A percentile compares a stretch with the other conserved stretches of the same genome.
phyloP scores from a whole-genome alignment of 2,329 filamentous ascomycete genomes.

The Fusarium sarcochroum region DNA sequence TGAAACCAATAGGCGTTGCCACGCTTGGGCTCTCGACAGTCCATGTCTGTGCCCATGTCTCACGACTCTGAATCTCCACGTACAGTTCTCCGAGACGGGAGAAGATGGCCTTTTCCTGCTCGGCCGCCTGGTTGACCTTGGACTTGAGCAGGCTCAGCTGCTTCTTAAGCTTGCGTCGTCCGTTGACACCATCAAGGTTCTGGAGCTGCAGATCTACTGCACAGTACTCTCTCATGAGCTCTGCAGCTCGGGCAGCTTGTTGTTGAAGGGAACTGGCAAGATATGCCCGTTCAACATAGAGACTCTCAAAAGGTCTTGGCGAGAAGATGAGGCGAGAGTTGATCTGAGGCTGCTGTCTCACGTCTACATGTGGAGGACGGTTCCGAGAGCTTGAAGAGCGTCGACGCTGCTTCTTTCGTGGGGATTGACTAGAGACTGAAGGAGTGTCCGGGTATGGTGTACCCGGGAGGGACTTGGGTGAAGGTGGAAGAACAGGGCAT shows the following conservation, averaged over 20 bases:
- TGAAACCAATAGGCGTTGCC: conserved; percentile 29
- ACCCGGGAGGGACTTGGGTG: conserved; percentile 19
- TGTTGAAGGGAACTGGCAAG: conserved; percentile 59
- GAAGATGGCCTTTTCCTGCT: conserved; percentile 63
- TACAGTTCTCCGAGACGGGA: conserved; percentile 64
- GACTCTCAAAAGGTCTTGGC: conserved; percentile 58
- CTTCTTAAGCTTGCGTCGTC: conserved; percentile 56
- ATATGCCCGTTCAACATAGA: conserved; percentile 63
- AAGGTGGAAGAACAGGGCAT: conserved; percentile 23
- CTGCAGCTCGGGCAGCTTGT: conserved; percentile 55
- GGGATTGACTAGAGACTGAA: background rate
- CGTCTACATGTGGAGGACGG: conserved; percentile 7
- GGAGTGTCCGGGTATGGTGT: conserved; percentile 14
- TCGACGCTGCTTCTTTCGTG: conserved; percentile 24
- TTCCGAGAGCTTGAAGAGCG: conserved; percentile 25
- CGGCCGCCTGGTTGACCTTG: conserved; percentile 60
- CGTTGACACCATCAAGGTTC: conserved; percentile 41
- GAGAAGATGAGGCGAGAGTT: conserved; percentile 49
- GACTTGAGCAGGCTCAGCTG: conserved; percentile 58
- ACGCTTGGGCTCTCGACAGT: conserved; percentile 26
- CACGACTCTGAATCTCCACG: conserved; percentile 63
- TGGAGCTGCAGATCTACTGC: conserved; percentile 54
- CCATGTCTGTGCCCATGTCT: conserved; percentile 53
- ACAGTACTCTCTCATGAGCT: conserved; percentile 58
- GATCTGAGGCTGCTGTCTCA: conserved; percentile 10